phyloP scores from a whole-genome alignment of 2,329 filamentous ascomycete species.

The Coleophoma eucalyptorum region DNA sequence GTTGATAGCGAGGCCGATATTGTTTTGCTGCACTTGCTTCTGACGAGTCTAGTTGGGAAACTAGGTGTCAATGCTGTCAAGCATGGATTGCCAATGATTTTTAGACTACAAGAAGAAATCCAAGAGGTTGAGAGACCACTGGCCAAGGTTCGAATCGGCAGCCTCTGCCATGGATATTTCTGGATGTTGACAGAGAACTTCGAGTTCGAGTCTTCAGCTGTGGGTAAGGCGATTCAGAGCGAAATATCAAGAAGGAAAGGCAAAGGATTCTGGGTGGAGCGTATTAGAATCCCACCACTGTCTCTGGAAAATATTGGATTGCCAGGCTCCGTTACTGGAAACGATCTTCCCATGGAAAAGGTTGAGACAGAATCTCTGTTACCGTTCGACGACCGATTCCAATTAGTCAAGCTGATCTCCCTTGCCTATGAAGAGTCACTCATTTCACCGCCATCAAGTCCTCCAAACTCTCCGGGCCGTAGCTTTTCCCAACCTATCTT shows the following conservation, averaged over 20 bases:
- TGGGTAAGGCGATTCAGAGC: conserved; percentile 68
- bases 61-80: conserved; percentile 80
- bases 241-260: conserved; percentile 73
- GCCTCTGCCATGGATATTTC: conserved; percentile 85
- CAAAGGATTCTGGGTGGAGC: conserved; percentile 76
- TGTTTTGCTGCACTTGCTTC: conserved; percentile 70
- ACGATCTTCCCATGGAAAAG: conserved; percentile 41
- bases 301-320: conserved; percentile 57
- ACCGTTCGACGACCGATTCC: conserved; percentile 70
- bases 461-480: conserved; percentile 65
- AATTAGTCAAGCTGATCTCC: conserved; percentile 72
- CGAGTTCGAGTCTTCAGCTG: conserved; percentile 64
- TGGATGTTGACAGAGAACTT: conserved; percentile 77
- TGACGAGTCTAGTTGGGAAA: conserved; percentile 68
- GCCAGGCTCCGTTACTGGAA: conserved; percentile 40
- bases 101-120: conserved; percentile 83
- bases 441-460: conserved; percentile 64
- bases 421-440: conserved; percentile 62
- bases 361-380: conserved; percentile 62
- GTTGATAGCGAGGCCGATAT: conserved; percentile 72
- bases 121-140: conserved; percentile 59
- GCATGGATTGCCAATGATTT: conserved; percentile 82
- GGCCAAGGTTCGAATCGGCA: conserved; percentile 76
- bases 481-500: conserved; percentile 60
- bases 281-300: conserved; percentile 66